A percentile compares a stretch with the other conserved stretches of the same genome.
phyloP scores from a whole-genome alignment of 345 rosid genomes.

The Passiflora organensis region DNA sequence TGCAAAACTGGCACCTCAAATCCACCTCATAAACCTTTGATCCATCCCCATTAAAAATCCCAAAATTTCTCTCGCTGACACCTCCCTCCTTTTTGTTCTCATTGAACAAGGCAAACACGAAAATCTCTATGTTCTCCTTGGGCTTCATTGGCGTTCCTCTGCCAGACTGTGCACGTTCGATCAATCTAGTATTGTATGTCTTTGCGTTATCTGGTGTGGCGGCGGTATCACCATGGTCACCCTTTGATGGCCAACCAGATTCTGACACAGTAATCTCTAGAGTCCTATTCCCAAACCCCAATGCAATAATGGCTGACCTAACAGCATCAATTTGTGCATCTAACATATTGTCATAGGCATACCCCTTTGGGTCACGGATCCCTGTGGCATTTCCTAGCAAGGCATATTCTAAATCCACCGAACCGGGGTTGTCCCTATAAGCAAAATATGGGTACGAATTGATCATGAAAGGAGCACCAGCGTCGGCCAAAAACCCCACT shows the following conservation, averaged over 20 bases:
- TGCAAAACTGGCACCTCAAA: conserved; percentile 54
- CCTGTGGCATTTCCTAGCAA: conserved; percentile 40
- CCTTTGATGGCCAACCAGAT: conserved; percentile 67
- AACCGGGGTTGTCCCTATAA: conserved; percentile 41
- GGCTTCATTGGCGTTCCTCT: conserved; percentile 61
- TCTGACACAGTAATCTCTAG: conserved; percentile 43
- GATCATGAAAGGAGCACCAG: conserved; percentile 54
- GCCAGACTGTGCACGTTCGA: conserved; percentile 46
- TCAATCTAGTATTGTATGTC: conserved; percentile 53
- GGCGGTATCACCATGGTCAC: conserved; percentile 36
- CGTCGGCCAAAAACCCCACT: conserved; percentile 41
- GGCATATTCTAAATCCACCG: conserved; percentile 49
- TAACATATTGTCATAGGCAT: conserved; percentile 45
- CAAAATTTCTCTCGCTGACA: conserved; percentile 49
- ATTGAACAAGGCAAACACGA: conserved; percentile 56
- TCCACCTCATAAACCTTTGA: conserved; percentile 52
- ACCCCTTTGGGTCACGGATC: conserved; percentile 53
- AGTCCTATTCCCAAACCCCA: conserved; percentile 44
- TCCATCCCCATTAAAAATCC: conserved; percentile 56
- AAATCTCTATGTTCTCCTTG: conserved; percentile 33
- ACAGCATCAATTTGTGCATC: conserved; percentile 65
- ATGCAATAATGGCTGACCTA: conserved; percentile 45
- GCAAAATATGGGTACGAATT: conserved; percentile 71
- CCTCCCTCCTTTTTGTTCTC: conserved; percentile 62
- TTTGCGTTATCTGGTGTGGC: conserved; percentile 46